phyloP scores from a whole-genome alignment of 768 basidiomycete genomes.

The Pleurotus eryngii region DNA sequence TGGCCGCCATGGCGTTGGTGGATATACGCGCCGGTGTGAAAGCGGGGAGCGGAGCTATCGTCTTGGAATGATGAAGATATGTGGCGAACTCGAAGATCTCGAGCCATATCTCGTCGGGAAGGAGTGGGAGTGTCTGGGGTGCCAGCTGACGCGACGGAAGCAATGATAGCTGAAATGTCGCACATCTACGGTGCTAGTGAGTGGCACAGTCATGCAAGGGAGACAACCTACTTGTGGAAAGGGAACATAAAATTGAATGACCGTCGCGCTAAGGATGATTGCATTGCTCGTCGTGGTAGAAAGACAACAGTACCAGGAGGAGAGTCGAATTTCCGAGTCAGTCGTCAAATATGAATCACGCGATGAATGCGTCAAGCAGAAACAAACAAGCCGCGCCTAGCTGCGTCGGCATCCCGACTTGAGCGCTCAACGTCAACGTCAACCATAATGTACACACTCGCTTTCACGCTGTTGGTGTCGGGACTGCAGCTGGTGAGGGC shows the following conservation, averaged over 20 bases:
- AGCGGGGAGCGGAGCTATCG: constrained; percentile 44
- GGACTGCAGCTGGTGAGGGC: constrained; percentile 41
- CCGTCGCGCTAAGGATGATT: not conserved
- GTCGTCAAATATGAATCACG: not conserved
- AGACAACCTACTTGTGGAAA: not conserved
- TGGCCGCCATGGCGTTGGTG: constrained; percentile 42
- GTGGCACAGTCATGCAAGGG: not conserved
- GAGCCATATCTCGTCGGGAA: constrained; percentile 52
- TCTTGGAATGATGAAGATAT: constrained; percentile 39
- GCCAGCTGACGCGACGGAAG: not conserved
- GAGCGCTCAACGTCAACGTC: not conserved
- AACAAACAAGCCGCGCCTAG: not conserved
- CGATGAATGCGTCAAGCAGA: not conserved
- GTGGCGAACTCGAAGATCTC: constrained; percentile 58
- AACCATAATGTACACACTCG: not conserved
- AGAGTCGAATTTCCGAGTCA: not conserved
- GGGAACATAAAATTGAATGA: not conserved
- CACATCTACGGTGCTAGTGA: not conserved
- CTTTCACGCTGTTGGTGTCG: constrained; percentile 27
- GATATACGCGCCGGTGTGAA: constrained; percentile 38
- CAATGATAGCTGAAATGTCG: not conserved
- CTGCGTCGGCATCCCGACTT: not conserved
- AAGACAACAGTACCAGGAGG: not conserved
- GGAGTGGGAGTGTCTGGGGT: constrained; percentile 5
- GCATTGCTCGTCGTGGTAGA: not conserved